Conservation (phyloP, 768 basidiomycete species). For the Hortiboletus campestris region DNA sequence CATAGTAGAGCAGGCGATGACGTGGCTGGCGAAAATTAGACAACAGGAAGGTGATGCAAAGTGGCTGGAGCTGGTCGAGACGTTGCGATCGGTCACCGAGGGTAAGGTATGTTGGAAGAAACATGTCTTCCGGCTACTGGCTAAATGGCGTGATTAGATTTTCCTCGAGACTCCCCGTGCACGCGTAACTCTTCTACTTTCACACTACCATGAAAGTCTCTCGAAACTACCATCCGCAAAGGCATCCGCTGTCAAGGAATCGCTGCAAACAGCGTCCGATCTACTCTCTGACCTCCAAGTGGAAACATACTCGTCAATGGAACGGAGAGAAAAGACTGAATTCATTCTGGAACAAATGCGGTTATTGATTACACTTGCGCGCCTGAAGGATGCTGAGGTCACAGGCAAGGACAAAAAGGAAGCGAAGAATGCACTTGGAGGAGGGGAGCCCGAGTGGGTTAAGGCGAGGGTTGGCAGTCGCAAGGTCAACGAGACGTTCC, state of each 20-base stretch:
- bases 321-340: constrained; percentile 95
- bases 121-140: background rate
- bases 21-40: constrained; percentile 78
- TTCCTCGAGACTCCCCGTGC: constrained; percentile 97
- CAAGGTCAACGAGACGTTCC: constrained; percentile 91
- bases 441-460: constrained; percentile 88
- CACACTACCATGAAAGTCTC: constrained; percentile 80
- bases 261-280: constrained; percentile 84
- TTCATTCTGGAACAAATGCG: constrained; percentile 99
- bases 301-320: constrained; percentile 99
- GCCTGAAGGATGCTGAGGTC: constrained; percentile 67
- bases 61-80: constrained; percentile 89
- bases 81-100: constrained; percentile 88
- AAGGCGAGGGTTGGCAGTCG: constrained; percentile 89
- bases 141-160: constrained; percentile 51
- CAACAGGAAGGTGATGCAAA: constrained; percentile 61
- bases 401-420: constrained; percentile 50
- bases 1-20: constrained; percentile 86
- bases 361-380: constrained; percentile 73
- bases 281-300: constrained; percentile 94
- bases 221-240: constrained; percentile 43
- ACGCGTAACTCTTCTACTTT: constrained; percentile 84
- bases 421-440: constrained; percentile 55
- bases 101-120: constrained; percentile 69
- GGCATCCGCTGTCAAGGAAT: constrained; percentile 50